Base-by-base conservation (phyloP, 306 rosid genomes). In the Gastrolobium villosum region DNA sequence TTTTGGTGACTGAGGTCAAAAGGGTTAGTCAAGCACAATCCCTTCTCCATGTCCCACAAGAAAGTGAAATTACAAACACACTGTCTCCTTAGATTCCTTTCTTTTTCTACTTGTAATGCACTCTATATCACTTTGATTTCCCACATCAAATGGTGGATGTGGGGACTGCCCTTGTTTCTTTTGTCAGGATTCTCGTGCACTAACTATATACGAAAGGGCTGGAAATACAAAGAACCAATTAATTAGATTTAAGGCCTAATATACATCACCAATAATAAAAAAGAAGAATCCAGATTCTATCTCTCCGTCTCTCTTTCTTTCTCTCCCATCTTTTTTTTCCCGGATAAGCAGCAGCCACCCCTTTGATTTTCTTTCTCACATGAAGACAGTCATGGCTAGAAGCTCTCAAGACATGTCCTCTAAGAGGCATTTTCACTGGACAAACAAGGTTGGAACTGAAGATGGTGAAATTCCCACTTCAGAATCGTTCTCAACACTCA, bases 371-470 rank as follows among this genome's bases (percentile, higher is more conserved):
- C 71, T 70, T 81, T 78, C 87, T 78, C 86, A 81, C 56, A 89
- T 85, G 93, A 87, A 85, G 69, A 55, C 87, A 61, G 80, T 32
- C 67, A 92, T 88, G 90, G 90, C 90, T 71, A 84, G 75, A 72
- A 82, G 61, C 86, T 66, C 85, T 43, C 88, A 86, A 66, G 89
- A 88, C 82, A 86, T 84, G 73, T 87, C 94, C 65, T 93, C 98
- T 62, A 89, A 86, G 85, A 85, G 98, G 65, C 97, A 93, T 89
- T 93, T 87, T 89, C 90, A 89, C 85, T 91, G 94, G 93, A 89
- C 94, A 10, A 89, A 86, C 70, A 91, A 93, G 75, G 93, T 91
- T 45, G 91, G 90, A 7, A 81, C 81, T 37, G 92, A 89, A 86
- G 97, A 90, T n/a, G 82, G 66, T 10, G 86, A 82, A 32, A 75